These are phyloP conservation scores for Malus fusca DNA, from an alignment of 306 rosid genomes.

Conservation along the genomic window DNA sequence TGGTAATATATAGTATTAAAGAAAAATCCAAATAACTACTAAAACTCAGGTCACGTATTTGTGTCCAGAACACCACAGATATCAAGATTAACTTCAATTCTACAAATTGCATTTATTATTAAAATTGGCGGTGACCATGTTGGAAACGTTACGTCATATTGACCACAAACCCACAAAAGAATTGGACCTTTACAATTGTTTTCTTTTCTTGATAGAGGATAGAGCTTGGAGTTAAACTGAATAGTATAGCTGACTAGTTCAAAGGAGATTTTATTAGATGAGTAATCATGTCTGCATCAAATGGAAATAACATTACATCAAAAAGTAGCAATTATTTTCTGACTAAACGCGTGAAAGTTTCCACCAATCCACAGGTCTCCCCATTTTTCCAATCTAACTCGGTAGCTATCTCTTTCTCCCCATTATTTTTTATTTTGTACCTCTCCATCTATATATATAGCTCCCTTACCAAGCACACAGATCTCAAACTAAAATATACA, in stretches of 20 bases:
- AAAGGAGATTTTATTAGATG: not conserved
- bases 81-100: not conserved
- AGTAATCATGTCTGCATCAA: no score
- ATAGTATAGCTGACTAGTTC: not conserved
- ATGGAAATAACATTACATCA: not conserved
- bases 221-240: no score
- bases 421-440: not conserved
- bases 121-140: not conserved
- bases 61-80: no score
- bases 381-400: slow-evolving; percentile 30
- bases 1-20: no score
- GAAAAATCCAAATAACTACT: no score
- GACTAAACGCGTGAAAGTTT: slow-evolving; percentile 52
- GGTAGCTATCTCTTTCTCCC: slow-evolving; percentile 1
- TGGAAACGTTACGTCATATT: not conserved
- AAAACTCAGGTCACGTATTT: no score
- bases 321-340: not conserved
- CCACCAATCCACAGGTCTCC: slow-evolving; percentile 4
- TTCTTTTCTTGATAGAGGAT: no score
- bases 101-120: not conserved
- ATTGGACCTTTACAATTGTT: not conserved
- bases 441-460: not conserved
- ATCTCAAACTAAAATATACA: not conserved
- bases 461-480: not conserved
- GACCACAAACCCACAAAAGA: not conserved